A percentile compares a stretch with the other conserved stretches of the same genome.
phyloP scores from a whole-genome alignment of 306 rosid genomes.

The Quercus gilva region DNA sequence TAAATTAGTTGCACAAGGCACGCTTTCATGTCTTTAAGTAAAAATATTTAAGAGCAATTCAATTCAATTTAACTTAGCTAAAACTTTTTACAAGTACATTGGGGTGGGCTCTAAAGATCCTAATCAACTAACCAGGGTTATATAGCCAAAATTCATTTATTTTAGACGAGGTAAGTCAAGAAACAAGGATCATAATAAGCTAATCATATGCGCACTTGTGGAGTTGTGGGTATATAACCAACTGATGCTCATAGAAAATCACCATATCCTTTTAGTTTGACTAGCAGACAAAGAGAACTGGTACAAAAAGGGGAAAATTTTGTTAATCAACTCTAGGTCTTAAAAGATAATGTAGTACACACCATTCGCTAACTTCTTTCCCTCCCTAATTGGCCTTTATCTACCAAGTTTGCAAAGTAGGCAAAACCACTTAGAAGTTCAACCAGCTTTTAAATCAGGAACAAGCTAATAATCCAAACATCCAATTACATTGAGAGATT shows the following conservation, averaged over 20 bases:
- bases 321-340: not conserved
- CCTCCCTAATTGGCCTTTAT: not conserved
- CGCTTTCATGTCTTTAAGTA: too few species aligned
- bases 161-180: too few species aligned
- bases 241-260: conserved; percentile 14
- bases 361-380: not conserved
- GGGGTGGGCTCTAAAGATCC: too few species aligned
- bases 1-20: too few species aligned
- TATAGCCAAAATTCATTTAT: too few species aligned
- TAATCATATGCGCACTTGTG: not conserved
- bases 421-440: not conserved
- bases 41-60: too few species aligned
- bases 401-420: not conserved
- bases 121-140: not conserved
- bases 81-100: too few species aligned
- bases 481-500: not conserved
- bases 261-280: not conserved
- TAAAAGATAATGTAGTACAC: not conserved
- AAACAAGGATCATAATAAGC: not conserved
- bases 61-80: not conserved
- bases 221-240: conserved; percentile 31
- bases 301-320: too few species aligned
- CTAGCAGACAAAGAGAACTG: not conserved
- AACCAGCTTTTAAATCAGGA: not conserved
- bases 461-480: not conserved